Conservation (phyloP, 2,329 filamentous ascomycete genomes). For the Scytalidium lignicola region DNA sequence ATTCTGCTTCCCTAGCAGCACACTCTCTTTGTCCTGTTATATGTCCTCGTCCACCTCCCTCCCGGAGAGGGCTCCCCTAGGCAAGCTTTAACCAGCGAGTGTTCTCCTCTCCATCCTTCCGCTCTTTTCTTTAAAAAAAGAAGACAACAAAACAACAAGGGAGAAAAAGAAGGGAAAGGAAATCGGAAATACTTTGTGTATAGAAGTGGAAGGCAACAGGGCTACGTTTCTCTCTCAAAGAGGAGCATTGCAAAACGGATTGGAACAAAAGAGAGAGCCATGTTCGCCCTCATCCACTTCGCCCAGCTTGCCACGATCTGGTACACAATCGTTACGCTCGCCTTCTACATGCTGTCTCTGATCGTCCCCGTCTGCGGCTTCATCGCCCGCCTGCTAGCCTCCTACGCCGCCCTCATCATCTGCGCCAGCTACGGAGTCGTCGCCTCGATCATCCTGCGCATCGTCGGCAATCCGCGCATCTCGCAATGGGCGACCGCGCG, state of each 20-base stretch:
- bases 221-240: too few species aligned
- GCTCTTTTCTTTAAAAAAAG: background rate
- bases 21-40: slow-evolving; percentile 6
- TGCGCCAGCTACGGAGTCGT: slow-evolving; percentile 70
- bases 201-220: too few species aligned
- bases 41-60: slow-evolving; percentile 20
- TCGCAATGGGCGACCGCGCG: slow-evolving; percentile 82
- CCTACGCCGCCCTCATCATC: slow-evolving; percentile 57
- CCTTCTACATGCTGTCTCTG: slow-evolving; percentile 59
- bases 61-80: slow-evolving; percentile 22
- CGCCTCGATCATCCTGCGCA: slow-evolving; percentile 65
- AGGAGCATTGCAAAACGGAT: too few species aligned
- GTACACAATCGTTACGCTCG: slow-evolving; percentile 46
- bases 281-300: slow-evolving; percentile 26
- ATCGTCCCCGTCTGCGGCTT: slow-evolving; percentile 58
- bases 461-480: slow-evolving; percentile 67
- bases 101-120: background rate
- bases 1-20: background rate
- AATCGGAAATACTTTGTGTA: too few species aligned
- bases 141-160: background rate
- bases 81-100: background rate
- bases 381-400: slow-evolving; percentile 61
- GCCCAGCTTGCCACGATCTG: slow-evolving; percentile 42
- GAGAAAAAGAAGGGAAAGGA: background rate
- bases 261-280: slow-evolving; percentile 4